Base-by-base conservation (phyloP, 805 yeast genomes). In the Cyberlindnera samutprakarnensis region DNA sequence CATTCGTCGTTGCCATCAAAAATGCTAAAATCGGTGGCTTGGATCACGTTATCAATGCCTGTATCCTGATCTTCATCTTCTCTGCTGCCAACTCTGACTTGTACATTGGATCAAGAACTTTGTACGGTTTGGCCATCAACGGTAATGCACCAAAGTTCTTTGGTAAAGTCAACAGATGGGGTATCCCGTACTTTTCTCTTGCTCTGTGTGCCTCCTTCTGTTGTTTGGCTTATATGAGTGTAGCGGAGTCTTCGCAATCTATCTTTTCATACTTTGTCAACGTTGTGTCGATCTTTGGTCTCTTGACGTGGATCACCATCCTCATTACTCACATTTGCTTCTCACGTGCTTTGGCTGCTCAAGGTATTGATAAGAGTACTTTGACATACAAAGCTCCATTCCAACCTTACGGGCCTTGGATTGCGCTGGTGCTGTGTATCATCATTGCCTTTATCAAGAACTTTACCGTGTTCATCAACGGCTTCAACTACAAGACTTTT, bases 41-140 rank as follows among this genome's bases (percentile, higher is more conserved):
- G 40, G 87, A 87, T 23, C 81, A 78, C 44, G 68, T 86, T 30
- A 64, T 86, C 49, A 86, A 86, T 54, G 90, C 78, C 3, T 76
- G 84, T 54, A 79, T 86, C 43, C 57, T 86, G 49, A 57, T 82
- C 25, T 80, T 83, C 42, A 87, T 84, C 37, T 71, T 83, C 52
- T 80, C 90, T 9, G 94, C 94, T 28, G 78, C 83, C 9, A 84
- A 82, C 60, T 78, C 87, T 2, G 87, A 78, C 57, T 64, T 83
- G 49, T 81, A 80, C 58, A 76, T 78, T 52, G 82, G 83, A 18
- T 74, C 92, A 14, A 70, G 95, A 67, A 74, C 82, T 9, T 59
- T 79, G 14, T 82, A 79, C 50, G 81, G 83, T 23, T 61, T 84
- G 42, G 71, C 92, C 2, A 69, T 73, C 31, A 80, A 78, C 44